Conservation (phyloP, 176 grass and related monocot genomes). For the Thalia dealbata region DNA sequence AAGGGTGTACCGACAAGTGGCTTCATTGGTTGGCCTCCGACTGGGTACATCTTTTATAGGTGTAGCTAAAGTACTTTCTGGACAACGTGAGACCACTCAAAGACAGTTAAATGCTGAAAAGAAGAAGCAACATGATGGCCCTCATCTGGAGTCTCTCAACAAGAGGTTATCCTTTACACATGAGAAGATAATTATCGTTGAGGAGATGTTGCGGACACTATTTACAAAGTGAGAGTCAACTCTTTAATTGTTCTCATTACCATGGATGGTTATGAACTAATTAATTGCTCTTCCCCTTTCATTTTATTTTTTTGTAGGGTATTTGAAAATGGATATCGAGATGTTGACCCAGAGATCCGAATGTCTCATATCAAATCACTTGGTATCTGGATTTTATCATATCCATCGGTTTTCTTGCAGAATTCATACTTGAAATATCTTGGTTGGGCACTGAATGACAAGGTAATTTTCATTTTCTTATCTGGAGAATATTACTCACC, state of each 20-base stretch:
- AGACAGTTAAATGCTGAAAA: constrained; percentile 93
- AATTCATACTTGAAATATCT: constrained; percentile 96
- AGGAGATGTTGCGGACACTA: constrained; percentile 87
- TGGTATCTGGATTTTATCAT: constrained; percentile 83
- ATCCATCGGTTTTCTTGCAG: constrained; percentile 93
- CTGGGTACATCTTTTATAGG: constrained; percentile 90
- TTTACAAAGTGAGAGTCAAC: constrained; percentile 60
- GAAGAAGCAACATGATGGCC: constrained; percentile 76
- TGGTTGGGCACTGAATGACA: constrained; percentile 98
- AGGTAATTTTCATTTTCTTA: constrained; percentile 37
- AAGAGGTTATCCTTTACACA: constrained; percentile 71
- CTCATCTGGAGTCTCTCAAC: constrained; percentile 77
- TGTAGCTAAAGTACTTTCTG: constrained; percentile 75
- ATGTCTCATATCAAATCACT: constrained; percentile 80
- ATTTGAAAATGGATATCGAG: constrained; percentile 96
- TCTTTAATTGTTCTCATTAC: constrained; percentile 1
- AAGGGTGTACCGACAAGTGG: constrained; percentile 84
- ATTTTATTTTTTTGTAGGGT: constrained; percentile 40
- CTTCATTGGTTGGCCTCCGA: constrained; percentile 77
- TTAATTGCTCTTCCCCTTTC: not conserved
- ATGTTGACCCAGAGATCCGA: constrained; percentile 90
- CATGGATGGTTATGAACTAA: constrained; percentile 1
- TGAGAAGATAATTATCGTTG: constrained; percentile 70
- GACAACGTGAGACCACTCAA: constrained; percentile 90
- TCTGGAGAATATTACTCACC: not conserved